phyloP scores from a whole-genome alignment of 345 rosid genomes.

The Salix brachista region DNA sequence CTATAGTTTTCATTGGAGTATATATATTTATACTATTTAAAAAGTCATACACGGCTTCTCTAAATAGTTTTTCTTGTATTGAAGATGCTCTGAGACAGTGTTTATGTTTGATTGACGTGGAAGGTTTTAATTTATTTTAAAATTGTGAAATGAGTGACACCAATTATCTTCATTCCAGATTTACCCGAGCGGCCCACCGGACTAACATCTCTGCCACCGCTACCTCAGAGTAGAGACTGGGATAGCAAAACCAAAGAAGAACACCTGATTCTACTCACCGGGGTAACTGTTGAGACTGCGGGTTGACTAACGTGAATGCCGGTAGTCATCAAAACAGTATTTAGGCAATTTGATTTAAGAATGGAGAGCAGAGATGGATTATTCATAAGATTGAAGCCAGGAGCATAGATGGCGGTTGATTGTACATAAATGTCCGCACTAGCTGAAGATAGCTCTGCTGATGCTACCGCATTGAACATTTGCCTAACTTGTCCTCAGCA shows the following conservation, averaged over 20 bases:
- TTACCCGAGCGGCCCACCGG: constrained; percentile 61
- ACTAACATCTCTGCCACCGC: constrained; percentile 37
- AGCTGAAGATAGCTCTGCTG: constrained; percentile 57
- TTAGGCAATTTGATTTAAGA: constrained; percentile 1
- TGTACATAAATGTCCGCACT: constrained; percentile 22
- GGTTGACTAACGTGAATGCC: constrained; percentile 34
- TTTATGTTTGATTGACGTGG: not conserved
- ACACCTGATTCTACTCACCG: constrained; percentile 70
- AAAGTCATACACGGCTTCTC: no score
- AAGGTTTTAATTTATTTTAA: not conserved
- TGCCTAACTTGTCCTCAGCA: constrained; percentile 7
- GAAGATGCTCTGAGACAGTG: no score
- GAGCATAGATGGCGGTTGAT: constrained; percentile 10
- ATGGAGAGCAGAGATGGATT: constrained; percentile 10
- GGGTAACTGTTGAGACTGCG: constrained; percentile 59
- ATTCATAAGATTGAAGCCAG: constrained; percentile 7
- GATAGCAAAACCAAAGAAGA: constrained; percentile 73
- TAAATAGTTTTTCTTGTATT: no score
- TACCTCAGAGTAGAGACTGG: constrained; percentile 58
- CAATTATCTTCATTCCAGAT: constrained; percentile 40
- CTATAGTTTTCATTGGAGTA: not conserved
- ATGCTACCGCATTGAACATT: not conserved
- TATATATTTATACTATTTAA: no score
- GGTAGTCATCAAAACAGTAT: not conserved
- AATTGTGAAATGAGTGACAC: not conserved